phyloP scores from a whole-genome alignment of 345 rosid genomes.

The Eucalyptus albens region DNA sequence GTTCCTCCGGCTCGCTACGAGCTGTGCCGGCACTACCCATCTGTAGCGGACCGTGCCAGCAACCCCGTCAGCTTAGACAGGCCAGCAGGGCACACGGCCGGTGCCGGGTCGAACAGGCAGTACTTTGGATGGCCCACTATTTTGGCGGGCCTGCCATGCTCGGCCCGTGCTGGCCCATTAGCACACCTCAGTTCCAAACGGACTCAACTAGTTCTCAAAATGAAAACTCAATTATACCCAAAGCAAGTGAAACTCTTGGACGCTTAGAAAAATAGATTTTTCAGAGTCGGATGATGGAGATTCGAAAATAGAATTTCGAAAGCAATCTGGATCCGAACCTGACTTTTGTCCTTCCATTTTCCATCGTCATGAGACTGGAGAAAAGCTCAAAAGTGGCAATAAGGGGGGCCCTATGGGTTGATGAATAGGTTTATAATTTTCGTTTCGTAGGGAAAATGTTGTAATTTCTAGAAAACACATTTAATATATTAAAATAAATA shows the following conservation, averaged over 20 bases:
- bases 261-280: not conserved
- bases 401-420: accelerated
- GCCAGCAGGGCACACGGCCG: not conserved
- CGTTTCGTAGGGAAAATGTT: not conserved
- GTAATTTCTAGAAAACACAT: not conserved
- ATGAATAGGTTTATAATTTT: not conserved
- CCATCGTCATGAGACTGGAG: not conserved
- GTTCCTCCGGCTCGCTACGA: not conserved
- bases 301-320: not conserved
- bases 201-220: not conserved
- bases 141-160: not conserved
- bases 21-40: not conserved
- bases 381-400: not conserved
- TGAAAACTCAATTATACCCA: not conserved
- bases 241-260: not conserved
- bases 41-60: not conserved
- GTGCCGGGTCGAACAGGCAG: not conserved
- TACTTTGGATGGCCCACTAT: not conserved
- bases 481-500: not conserved
- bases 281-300: not conserved
- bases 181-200: not conserved
- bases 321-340: not conserved
- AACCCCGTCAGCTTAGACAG: not conserved
- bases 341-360: not conserved
- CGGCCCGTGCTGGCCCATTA: not conserved